A percentile compares a stretch with the other conserved stretches of the same genome.
phyloP scores from a whole-genome alignment of 495 filamentous ascomycete species.

The Penicillium longicatenatum region DNA sequence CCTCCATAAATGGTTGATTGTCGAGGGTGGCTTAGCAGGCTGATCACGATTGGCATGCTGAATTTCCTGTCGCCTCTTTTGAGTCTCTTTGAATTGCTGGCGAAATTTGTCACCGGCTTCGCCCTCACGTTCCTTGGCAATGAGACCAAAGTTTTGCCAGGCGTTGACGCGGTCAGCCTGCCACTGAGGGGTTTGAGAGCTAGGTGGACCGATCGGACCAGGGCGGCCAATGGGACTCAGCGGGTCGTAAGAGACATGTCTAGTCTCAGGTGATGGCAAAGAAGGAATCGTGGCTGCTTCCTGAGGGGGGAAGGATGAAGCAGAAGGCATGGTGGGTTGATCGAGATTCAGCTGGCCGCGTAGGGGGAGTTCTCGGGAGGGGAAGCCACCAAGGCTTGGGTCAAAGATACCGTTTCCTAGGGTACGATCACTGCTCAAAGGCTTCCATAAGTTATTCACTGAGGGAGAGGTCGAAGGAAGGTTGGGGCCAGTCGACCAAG shows the following conservation, averaged over 20 bases:
- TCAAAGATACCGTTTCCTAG: slow-evolving; percentile 82
- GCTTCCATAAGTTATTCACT: slow-evolving; percentile 71
- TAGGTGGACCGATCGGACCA: slow-evolving; percentile 56
- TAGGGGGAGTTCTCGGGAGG: slow-evolving; percentile 39
- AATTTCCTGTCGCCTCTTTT: not conserved
- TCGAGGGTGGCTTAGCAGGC: not conserved
- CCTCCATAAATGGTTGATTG: not conserved
- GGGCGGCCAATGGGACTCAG: slow-evolving; percentile 45
- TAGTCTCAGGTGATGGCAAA: slow-evolving; percentile 39
- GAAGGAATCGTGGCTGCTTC: slow-evolving; percentile 35
- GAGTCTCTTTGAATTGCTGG: slow-evolving; percentile 56
- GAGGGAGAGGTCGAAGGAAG: slow-evolving; percentile 38
- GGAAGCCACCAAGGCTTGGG: slow-evolving; percentile 55
- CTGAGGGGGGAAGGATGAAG: slow-evolving; percentile 36
- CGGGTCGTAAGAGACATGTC: slow-evolving; percentile 39
- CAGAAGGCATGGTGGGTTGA: slow-evolving; percentile 34
- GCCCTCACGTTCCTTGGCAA: slow-evolving; percentile 44
- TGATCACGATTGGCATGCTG: not conserved
- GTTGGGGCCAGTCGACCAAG: slow-evolving; percentile 42
- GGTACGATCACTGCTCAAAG: slow-evolving; percentile 66
- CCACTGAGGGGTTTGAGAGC: slow-evolving; percentile 39
- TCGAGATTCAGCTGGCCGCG: slow-evolving; percentile 44
- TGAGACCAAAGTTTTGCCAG: slow-evolving; percentile 53
- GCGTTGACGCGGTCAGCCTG: slow-evolving; percentile 41
- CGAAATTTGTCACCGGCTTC: slow-evolving; percentile 41